Percentiles rank a stretch among this genome's conserved stretches.
Evolutionary conservation across 179 eudicot species (phyloP).

Genomic region (Camellia oleifera): DNA sequence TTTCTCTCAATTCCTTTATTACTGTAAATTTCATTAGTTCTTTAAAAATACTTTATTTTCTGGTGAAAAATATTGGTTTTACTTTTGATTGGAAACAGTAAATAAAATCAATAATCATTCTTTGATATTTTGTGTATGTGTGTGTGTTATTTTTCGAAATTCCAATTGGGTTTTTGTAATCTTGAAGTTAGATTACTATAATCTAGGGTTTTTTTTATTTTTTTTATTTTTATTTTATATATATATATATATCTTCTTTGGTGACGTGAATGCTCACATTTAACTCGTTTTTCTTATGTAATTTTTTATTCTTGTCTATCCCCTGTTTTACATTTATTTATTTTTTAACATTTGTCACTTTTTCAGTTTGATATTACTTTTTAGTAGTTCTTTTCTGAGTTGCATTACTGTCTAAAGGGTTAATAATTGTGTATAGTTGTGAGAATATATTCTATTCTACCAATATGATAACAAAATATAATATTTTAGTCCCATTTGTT

Average conservation of each 20-base stretch:
- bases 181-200: background rate
- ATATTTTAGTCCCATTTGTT: no score
- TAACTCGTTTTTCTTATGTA: no score
- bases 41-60: no score
- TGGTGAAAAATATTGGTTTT: no score
- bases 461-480: background rate
- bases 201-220: background rate
- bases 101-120: no score
- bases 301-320: no score
- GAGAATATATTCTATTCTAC: background rate
- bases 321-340: background rate
- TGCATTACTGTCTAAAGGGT: background rate
- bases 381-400: background rate
- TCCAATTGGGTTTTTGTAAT: background rate
- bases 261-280: background rate
- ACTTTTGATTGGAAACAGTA: background rate
- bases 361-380: background rate
- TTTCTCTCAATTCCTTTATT: background rate
- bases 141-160: no score
- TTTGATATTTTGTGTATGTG: no score
- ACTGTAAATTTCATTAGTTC: background rate
- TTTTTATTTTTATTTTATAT: background rate
- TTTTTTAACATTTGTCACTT: background rate
- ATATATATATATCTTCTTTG: background rate
- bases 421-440: background rate